Percentiles rank a stretch among this genome's conserved stretches.
Evolutionary conservation across 306 rosid genomes (phyloP).

Genomic region (Chamaecrista fasciculata): DNA sequence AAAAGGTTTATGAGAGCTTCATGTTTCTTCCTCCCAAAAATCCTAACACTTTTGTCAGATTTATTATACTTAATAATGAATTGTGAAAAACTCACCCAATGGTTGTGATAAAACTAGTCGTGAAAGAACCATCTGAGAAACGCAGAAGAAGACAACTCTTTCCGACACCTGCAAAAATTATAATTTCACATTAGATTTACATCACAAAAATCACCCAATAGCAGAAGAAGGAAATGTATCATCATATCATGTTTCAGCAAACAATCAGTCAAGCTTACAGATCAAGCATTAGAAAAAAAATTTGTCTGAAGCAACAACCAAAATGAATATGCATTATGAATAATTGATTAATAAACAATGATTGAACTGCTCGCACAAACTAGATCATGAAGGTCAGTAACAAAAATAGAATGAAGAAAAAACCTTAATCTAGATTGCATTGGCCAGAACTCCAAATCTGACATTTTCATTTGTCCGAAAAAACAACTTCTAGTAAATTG

Average conservation of each 20-base stretch:
- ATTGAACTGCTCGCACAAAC: slow-evolving; percentile 12
- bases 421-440: background rate
- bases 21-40: no score
- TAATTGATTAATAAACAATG: slow-evolving; percentile 4
- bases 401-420: background rate
- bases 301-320: background rate
- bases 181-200: slow-evolving; percentile 5
- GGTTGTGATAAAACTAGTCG: slow-evolving; percentile 95
- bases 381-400: slow-evolving; percentile 28
- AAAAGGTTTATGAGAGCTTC: no score
- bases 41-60: no score
- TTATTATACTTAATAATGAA: no score
- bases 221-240: background rate
- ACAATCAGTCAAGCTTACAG: background rate
- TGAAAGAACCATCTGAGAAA: slow-evolving; percentile 96
- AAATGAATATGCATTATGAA: background rate
- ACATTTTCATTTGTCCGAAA: no score
- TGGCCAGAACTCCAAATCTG: background rate
- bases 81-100: slow-evolving; percentile 61
- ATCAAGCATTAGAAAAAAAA: background rate
- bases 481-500: no score
- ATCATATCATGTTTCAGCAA: background rate
- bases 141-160: slow-evolving; percentile 98
- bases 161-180: slow-evolving; percentile 75
- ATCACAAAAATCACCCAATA: background rate